phyloP scores from a whole-genome alignment of 2,329 filamentous ascomycete genomes.

The Pestalotiopsis sp. region DNA sequence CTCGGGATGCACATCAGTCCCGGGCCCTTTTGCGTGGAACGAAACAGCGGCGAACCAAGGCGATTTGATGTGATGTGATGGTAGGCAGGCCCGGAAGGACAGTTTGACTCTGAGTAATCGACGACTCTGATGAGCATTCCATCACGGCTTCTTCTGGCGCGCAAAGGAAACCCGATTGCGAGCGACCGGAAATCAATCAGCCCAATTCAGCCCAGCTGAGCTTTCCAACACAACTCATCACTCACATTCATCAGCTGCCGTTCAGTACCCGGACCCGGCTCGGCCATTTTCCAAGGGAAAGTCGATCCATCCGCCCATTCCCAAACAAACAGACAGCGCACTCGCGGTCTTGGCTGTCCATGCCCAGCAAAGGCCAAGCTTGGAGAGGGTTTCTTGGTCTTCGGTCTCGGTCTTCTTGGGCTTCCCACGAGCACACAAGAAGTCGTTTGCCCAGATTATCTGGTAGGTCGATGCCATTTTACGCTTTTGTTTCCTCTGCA shows the following conservation, averaged over 20 bases:
- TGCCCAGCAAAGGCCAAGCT: conserved; percentile 10
- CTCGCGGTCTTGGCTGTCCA: conserved; percentile 11
- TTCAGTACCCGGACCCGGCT: neutral
- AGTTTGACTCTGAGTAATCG: neutral
- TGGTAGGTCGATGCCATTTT: neutral
- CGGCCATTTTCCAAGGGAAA: neutral
- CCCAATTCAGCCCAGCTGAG: neutral
- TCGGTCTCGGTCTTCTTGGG: neutral
- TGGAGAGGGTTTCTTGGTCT: conserved; percentile 1
- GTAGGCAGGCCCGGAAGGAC: neutral
- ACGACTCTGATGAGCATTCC: neutral
- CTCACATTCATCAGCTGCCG: neutral
- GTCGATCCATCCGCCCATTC: neutral
- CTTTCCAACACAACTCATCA: neutral
- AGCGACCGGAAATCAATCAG: neutral
- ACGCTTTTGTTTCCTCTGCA: neutral
- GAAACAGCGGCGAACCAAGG: neutral
- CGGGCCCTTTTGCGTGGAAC: neutral
- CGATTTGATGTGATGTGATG: too few relatives aligned
- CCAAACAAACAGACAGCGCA: too few relatives aligned
- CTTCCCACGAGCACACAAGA: neutral
- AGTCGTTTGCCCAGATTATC: neutral
- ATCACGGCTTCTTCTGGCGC: neutral
- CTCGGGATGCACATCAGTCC: conserved; percentile 24
- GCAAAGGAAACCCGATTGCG: neutral